A percentile compares a stretch with the other conserved stretches of the same genome.
Conservation (phyloP, 768 basidiomycete genomes). For the Mycena vulgaris region DNA sequence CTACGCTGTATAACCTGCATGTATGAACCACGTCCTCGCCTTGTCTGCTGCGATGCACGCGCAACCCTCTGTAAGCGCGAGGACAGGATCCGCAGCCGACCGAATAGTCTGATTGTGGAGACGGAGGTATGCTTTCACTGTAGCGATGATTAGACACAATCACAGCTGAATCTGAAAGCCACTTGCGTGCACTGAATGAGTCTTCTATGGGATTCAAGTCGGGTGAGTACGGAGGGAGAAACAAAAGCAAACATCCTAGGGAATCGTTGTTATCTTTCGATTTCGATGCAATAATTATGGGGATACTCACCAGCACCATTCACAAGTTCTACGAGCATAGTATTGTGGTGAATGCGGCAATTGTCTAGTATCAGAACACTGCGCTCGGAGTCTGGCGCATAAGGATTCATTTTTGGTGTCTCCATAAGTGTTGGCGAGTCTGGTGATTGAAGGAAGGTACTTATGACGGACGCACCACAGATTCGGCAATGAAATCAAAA, state of each 20-base stretch:
- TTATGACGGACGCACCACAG: background rate
- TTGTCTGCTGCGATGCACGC: background rate
- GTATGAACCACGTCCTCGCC: background rate
- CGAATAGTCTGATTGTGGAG: background rate
- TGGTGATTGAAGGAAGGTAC: background rate
- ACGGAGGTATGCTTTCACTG: conserved; percentile 2
- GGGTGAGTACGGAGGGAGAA: conserved; percentile 1
- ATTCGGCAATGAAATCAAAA: conserved; percentile 3
- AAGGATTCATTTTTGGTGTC: background rate
- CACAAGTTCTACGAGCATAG: background rate
- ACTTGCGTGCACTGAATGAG: background rate
- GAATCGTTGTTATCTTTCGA: background rate
- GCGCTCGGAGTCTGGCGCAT: background rate
- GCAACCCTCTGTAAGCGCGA: background rate
- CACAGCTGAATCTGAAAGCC: background rate
- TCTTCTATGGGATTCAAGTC: conserved; percentile 10
- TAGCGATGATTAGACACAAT: background rate
- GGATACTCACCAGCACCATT: background rate
- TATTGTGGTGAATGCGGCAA: background rate
- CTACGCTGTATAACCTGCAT: conserved; percentile 1
- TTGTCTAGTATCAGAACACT: conserved; percentile 4
- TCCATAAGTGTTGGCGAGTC: background rate
- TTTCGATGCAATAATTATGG: too few relatives aligned
- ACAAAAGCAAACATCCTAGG: background rate
- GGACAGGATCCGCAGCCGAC: background rate